These are phyloP conservation scores for Prorocentrum cordatum DNA, from an alignment of 169 alveolate species.

Conservation along the genomic window DNA sequence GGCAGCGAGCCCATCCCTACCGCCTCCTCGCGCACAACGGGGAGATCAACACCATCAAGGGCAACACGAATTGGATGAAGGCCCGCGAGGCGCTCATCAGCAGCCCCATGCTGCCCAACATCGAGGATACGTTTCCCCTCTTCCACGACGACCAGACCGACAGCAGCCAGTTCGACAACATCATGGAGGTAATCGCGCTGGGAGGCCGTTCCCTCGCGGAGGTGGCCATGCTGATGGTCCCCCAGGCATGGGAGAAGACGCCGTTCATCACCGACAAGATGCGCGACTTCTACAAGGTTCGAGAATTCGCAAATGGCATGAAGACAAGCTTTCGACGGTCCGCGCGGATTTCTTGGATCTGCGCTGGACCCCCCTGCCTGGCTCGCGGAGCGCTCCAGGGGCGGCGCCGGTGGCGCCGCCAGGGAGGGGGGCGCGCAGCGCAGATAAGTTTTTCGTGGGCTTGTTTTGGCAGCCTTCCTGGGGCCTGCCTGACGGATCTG, in stretches of 20 bases:
- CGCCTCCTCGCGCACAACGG: slow-evolving; percentile 46
- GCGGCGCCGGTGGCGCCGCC: no score
- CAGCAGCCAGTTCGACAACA: slow-evolving; percentile 56
- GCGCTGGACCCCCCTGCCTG: no score
- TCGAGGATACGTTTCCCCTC: slow-evolving; percentile 40
- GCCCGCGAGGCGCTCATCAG: slow-evolving; percentile 68
- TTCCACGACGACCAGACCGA: slow-evolving; percentile 46
- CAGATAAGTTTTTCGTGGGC: no score
- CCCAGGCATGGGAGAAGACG: slow-evolving; percentile 48
- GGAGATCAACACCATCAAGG: slow-evolving; percentile 69
- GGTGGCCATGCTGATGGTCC: slow-evolving; percentile 45
- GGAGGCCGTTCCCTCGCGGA: slow-evolving; percentile 36
- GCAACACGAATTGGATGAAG: slow-evolving; percentile 63
- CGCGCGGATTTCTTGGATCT: no score
- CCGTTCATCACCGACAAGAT: neutral
- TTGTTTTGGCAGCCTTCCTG: no score
- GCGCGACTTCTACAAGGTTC: slow-evolving; percentile 35
- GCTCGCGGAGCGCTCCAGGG: no score
- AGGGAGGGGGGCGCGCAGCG: no score
- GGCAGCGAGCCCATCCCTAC: slow-evolving; percentile 68
- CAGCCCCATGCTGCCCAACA: slow-evolving; percentile 33
- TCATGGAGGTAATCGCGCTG: slow-evolving; percentile 34
- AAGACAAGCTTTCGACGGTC: no score
- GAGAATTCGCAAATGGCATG: no score
- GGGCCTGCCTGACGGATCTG: no score